These are phyloP conservation scores for Fraxinus velutina DNA, from an alignment of 305 asterid species.

Conservation along the genomic window DNA sequence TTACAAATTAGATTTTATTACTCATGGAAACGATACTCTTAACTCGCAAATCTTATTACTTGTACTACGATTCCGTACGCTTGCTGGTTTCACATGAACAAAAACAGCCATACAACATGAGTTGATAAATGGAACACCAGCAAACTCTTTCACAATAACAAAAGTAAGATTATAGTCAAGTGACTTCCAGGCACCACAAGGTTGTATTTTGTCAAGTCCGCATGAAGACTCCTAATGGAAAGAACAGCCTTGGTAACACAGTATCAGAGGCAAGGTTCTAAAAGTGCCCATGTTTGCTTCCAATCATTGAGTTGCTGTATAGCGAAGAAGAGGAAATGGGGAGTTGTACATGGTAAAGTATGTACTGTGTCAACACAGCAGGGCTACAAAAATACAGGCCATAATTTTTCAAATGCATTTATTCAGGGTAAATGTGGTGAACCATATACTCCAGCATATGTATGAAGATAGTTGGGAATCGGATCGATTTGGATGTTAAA, in stretches of 20 bases:
- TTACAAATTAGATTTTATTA: neutral
- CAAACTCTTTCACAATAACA: neutral
- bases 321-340: neutral
- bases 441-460: neutral
- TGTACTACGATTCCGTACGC: neutral
- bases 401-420: neutral
- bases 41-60: neutral
- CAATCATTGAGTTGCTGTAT: neutral
- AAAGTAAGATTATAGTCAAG: neutral
- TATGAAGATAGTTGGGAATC: neutral
- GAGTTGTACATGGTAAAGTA: neutral
- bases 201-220: neutral
- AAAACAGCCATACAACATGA: neutral
- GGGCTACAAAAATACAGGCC: neutral
- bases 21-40: neutral
- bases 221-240: neutral
- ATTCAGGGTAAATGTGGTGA: neutral
- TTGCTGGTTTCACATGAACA: neutral
- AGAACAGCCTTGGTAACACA: neutral
- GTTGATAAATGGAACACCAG: neutral
- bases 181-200: neutral
- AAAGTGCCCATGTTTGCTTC: neutral
- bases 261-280: neutral
- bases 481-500: neutral
- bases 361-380: neutral